These are phyloP conservation scores for Nigrospora sphaerica DNA, from an alignment of 2,329 filamentous ascomycete genomes.

Conservation along the genomic window DNA sequence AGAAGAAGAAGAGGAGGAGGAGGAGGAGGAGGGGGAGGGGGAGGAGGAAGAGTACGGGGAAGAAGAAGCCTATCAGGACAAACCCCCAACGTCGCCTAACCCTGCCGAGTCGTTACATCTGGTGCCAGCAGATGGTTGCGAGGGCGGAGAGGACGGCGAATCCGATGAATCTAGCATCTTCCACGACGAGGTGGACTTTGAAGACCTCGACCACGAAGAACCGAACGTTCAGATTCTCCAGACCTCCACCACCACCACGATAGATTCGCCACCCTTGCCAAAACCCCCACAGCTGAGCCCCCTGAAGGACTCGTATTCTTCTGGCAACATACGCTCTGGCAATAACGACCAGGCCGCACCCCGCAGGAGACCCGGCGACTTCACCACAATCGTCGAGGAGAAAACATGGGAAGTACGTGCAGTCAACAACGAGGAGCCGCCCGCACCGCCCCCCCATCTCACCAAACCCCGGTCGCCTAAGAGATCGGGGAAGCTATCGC, in stretches of 20 bases:
- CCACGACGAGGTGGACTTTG: constrained; percentile 37
- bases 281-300: constrained; percentile 41
- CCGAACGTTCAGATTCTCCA: constrained; percentile 24
- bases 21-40: constrained; percentile 25
- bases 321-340: constrained; percentile 35
- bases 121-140: constrained; percentile 27
- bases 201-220: constrained; percentile 21
- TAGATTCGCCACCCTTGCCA: constrained; percentile 38
- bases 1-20: constrained; percentile 41
- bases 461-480: constrained; percentile 21
- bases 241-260: constrained; percentile 18
- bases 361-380: constrained; percentile 31
- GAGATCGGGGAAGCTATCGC: constrained; percentile 11
- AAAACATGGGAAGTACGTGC: constrained; percentile 34
- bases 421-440: constrained; percentile 13
- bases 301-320: constrained; percentile 42
- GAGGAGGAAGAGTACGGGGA: constrained; percentile 33
- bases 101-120: constrained; percentile 31
- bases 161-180: constrained; percentile 33
- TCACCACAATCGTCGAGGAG: constrained; percentile 40
- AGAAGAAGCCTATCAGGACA: constrained; percentile 14
- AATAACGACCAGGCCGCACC: constrained; percentile 21
- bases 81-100: constrained; percentile 17
- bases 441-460: constrained; percentile 21
- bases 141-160: constrained; percentile 20